phyloP scores from a whole-genome alignment of 352 stramenopile species.

The Phytophthora crassamura region DNA sequence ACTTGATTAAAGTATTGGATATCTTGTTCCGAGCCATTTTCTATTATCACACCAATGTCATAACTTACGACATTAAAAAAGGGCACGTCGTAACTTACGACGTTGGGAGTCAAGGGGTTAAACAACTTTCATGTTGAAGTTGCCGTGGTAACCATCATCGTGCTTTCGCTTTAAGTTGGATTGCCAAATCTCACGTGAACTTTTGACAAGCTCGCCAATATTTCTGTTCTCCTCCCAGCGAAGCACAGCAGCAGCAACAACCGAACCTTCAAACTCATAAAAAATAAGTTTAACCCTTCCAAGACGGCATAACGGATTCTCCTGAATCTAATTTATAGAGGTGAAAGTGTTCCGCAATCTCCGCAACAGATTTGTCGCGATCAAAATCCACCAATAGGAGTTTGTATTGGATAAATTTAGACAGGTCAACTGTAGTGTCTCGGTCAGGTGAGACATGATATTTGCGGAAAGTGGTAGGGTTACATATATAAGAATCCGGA shows the following conservation, averaged over 20 bases:
- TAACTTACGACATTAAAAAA: too few relatives aligned
- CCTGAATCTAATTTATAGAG: constrained; percentile 20
- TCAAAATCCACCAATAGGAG: constrained; percentile 16
- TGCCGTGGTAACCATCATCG: not conserved
- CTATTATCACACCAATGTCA: too few relatives aligned
- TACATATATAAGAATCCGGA: constrained; percentile 10
- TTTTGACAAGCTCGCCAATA: not conserved
- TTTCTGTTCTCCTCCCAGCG: too few relatives aligned
- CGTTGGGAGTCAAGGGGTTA: too few relatives aligned
- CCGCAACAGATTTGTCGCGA: not conserved
- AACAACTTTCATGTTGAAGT: not conserved
- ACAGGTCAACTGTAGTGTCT: constrained; percentile 6
- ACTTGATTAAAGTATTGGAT: too few relatives aligned
- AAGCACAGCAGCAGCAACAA: too few relatives aligned
- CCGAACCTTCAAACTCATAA: too few relatives aligned
- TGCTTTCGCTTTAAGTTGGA: not conserved
- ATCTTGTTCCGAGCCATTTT: too few relatives aligned
- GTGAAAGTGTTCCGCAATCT: constrained; percentile 21
- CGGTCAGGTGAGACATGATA: constrained; percentile 10
- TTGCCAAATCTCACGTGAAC: not conserved
- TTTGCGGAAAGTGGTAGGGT: constrained; percentile 3
- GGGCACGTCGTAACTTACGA: too few relatives aligned
- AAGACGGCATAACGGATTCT: constrained; percentile 11
- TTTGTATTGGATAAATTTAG: constrained; percentile 18
- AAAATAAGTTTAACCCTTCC: too few relatives aligned